Evolutionary conservation across 169 alveolate genomes (phyloP).

Genomic region (Fabrea salina): DNA sequence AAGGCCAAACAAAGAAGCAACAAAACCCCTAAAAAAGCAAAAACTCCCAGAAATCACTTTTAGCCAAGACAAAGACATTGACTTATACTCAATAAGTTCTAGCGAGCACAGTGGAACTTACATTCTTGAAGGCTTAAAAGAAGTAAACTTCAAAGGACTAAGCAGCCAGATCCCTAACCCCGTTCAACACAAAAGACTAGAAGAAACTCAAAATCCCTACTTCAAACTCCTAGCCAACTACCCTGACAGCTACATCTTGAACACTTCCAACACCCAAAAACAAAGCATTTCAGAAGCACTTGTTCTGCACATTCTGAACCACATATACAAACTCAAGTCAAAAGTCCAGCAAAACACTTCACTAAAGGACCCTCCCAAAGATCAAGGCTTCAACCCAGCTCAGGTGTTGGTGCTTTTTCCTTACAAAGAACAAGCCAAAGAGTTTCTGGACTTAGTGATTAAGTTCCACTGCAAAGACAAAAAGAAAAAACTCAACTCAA

Average conservation of each 20-base stretch:
- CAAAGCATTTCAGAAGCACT: not conserved
- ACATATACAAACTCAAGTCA: constrained; percentile 7
- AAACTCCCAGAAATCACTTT: no score
- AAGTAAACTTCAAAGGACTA: no score
- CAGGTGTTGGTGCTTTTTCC: constrained; percentile 9
- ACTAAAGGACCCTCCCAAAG: not conserved
- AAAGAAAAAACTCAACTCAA: not conserved
- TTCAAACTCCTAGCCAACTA: not conserved
- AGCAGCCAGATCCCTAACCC: no score
- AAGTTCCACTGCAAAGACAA: constrained; percentile 23
- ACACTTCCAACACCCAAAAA: not conserved
- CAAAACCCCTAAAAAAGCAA: no score
- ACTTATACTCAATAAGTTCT: no score
- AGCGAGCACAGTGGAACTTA: no score
- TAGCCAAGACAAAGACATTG: no score
- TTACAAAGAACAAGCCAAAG: not conserved
- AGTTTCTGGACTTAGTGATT: not conserved
- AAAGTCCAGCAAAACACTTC: not conserved
- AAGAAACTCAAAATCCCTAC: no score
- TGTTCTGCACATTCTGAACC: constrained; percentile 8
- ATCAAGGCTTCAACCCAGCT: constrained; percentile 22
- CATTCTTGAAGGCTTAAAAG: no score
- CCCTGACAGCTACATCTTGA: not conserved
- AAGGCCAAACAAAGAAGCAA: no score
- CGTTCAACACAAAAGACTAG: no score